These are phyloP conservation scores for Chalaropsis thielavioides DNA, from an alignment of 2,329 filamentous ascomycete genomes.

Conservation along the genomic window DNA sequence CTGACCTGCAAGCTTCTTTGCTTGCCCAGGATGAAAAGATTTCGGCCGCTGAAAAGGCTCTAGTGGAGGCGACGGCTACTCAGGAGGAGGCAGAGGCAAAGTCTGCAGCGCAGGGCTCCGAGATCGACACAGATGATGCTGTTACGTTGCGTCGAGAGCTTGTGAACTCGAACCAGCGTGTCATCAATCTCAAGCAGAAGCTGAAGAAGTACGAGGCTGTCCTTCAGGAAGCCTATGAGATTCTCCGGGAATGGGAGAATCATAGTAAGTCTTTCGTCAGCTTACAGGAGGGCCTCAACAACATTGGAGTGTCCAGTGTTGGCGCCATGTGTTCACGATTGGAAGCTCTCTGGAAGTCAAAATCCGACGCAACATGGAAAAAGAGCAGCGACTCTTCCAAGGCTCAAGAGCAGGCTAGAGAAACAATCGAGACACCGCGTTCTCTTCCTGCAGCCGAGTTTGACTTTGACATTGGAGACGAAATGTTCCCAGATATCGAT, in stretches of 20 bases:
- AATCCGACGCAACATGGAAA: neutral
- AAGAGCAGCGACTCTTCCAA: neutral
- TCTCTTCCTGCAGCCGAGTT: neutral
- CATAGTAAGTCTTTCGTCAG: constrained; percentile 7
- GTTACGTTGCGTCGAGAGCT: constrained; percentile 2
- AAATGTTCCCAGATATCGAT: constrained; percentile 15
- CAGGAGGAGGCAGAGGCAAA: neutral
- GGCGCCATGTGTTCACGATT: constrained; percentile 8
- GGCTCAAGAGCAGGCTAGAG: neutral
- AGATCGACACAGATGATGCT: neutral
- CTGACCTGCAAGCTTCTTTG: constrained; percentile 4
- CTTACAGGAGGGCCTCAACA: constrained; percentile 9
- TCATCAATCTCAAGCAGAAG: constrained; percentile 17
- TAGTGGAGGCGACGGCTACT: neutral
- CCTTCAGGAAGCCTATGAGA: constrained; percentile 9
- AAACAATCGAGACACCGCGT: neutral
- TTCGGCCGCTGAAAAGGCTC: constrained; percentile 6
- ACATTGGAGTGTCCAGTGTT: constrained; percentile 9
- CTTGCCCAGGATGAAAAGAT: constrained; percentile 6
- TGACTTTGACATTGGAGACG: neutral
- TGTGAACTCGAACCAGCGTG: constrained; percentile 17
- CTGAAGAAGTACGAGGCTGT: constrained; percentile 15
- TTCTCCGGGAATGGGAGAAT: constrained; percentile 15
- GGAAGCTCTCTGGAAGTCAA: constrained; percentile 10
- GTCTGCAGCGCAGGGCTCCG: neutral